Evolutionary conservation across 148 eudicot genomes (phyloP).

Genomic region (Heliamphora exappendiculata): DNA sequence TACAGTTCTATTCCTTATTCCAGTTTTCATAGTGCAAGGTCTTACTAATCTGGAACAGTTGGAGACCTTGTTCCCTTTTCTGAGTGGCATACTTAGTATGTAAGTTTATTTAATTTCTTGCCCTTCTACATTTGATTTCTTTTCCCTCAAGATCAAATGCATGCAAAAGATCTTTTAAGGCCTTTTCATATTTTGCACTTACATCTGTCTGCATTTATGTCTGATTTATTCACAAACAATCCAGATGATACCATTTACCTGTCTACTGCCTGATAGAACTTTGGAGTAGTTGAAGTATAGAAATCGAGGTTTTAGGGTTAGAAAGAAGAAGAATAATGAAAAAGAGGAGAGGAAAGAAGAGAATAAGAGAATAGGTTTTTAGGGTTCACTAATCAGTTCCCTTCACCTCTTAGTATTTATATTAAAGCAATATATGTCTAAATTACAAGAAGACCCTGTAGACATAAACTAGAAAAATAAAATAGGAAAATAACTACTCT

Average conservation of each 20-base stretch:
- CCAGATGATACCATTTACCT: background rate
- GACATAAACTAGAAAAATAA: no score
- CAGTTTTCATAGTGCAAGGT: slow-evolving; percentile 80
- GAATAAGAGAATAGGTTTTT: no score
- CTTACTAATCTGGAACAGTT: slow-evolving; percentile 74
- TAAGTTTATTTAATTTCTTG: slow-evolving; percentile 30
- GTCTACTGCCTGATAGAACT: background rate
- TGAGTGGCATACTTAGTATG: slow-evolving; percentile 48
- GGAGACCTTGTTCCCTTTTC: slow-evolving; percentile 68
- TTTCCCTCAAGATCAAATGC: background rate
- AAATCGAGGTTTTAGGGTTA: no score
- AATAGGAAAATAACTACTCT: no score
- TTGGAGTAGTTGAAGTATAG: background rate
- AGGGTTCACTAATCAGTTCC: no score
- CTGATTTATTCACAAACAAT: background rate
- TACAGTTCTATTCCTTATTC: slow-evolving; percentile 61
- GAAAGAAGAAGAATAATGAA: no score
- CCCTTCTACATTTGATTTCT: background rate
- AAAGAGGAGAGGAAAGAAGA: no score
- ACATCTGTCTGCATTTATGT: background rate
- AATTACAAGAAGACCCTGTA: no score
- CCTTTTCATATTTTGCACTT: background rate
- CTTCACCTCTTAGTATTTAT: no score
- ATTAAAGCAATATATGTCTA: no score
- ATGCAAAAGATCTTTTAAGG: background rate